phyloP scores from a whole-genome alignment of 495 filamentous ascomycete genomes.

The Massariosphaeria phaeospora region DNA sequence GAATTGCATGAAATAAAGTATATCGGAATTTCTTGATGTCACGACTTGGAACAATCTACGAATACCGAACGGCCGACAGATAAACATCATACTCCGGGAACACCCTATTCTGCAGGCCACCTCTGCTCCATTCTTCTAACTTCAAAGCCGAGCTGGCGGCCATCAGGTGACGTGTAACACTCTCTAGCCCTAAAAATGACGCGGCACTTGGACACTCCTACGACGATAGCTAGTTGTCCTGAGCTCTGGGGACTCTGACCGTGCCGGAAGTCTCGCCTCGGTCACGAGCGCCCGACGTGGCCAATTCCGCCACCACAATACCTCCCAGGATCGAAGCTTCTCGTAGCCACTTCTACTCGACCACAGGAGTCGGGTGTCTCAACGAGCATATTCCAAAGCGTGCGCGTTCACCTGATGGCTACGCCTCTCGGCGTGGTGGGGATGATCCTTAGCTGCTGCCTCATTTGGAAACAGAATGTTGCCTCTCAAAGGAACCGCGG shows the following conservation, averaged over 20 bases:
- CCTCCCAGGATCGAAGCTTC: not conserved
- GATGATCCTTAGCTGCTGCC: slow-evolving; percentile 2
- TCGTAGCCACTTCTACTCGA: not conserved
- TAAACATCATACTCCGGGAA: not conserved
- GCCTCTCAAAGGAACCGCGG: slow-evolving; percentile 10
- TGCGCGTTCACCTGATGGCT: slow-evolving; percentile 8
- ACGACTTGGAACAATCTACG: too few relatives aligned
- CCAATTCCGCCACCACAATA: too few relatives aligned
- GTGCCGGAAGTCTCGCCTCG: slow-evolving; percentile 3
- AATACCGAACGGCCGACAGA: not conserved
- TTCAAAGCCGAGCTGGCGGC: not conserved
- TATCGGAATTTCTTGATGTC: too few relatives aligned
- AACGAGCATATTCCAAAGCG: not conserved
- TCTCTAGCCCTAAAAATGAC: not conserved
- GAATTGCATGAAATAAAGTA: too few relatives aligned
- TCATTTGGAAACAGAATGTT: slow-evolving; percentile 4
- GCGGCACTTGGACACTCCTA: not conserved
- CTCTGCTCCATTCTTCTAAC: not conserved
- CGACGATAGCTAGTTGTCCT: too few relatives aligned
- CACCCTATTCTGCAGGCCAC: too few relatives aligned
- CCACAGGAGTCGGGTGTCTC: not conserved
- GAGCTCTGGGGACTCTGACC: too few relatives aligned
- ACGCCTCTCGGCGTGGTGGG: slow-evolving; percentile 3
- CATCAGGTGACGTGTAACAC: not conserved
- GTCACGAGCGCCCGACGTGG: not conserved